phyloP scores from a whole-genome alignment of 2,329 filamentous ascomycete species.

The Leptographium wingfieldii region DNA sequence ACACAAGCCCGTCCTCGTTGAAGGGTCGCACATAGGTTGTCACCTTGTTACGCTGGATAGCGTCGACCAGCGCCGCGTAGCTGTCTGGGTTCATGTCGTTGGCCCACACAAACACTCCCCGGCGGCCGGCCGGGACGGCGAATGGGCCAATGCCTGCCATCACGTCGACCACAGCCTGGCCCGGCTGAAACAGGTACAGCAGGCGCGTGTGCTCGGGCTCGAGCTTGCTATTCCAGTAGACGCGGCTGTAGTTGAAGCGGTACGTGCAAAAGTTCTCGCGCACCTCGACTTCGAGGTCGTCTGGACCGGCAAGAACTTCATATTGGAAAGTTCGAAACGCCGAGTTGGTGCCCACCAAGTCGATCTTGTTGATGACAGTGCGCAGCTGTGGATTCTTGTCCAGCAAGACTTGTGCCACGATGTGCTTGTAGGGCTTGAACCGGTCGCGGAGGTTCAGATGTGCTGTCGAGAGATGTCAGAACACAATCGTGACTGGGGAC shows the following conservation, averaged over 20 bases:
- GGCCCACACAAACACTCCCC: conserved; percentile 83
- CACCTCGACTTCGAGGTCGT: conserved; percentile 73
- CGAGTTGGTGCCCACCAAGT: conserved; percentile 74
- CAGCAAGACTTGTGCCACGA: conserved; percentile 74
- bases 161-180: conserved; percentile 86
- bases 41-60: conserved; percentile 70
- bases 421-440: conserved; percentile 71
- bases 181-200: conserved; percentile 61
- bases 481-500: conserved; percentile 1
- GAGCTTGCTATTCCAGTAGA: conserved; percentile 95
- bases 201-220: conserved; percentile 80
- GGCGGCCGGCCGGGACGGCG: conserved; percentile 81
- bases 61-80: conserved; percentile 57
- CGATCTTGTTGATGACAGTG: conserved; percentile 93
- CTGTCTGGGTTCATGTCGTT: conserved; percentile 96
- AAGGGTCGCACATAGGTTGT: conserved; percentile 60
- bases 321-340: conserved; percentile 88
- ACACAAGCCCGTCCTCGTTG: conserved; percentile 69
- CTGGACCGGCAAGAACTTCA: conserved; percentile 72
- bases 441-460: conserved; percentile 81
- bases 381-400: conserved; percentile 76
- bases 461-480: conserved; percentile 32
- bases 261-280: conserved; percentile 78
- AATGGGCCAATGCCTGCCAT: conserved; percentile 98
- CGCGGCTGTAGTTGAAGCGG: conserved; percentile 84